Base-by-base conservation (phyloP, 176 grass and related monocot genomes). In the Coix lacrymajobi region DNA sequence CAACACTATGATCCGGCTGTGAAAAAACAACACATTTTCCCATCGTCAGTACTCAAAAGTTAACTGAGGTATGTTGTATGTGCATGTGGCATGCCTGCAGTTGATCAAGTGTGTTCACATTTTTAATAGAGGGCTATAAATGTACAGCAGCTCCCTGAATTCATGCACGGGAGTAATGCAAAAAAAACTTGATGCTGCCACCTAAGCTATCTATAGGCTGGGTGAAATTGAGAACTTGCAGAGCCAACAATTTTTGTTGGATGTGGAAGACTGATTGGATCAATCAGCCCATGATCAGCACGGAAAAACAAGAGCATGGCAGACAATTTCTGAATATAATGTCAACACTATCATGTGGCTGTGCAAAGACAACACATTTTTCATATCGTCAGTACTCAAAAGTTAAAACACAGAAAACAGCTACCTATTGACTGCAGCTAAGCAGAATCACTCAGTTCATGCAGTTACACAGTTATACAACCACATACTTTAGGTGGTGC, bases 171-270 rank as follows among this genome's bases (percentile, higher is more conserved):
- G n/a, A 17, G 36, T 71, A 88, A 77, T 71, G 65, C 62, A 85
- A 58, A 77, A 85, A 91, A 80, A 89, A 77, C 81, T 91, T 89
- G 88, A 93, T 85, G 30, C 83, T 87, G 84, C 86, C 80, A 84
- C 32, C 61, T 24, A 63, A 83, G 71, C 69, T 90, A 64, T 48
- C 58, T 90, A 69, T 91, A 74, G 84, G 91, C 91, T 86, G 82
- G 82, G 79, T 92, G 85, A 92, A 97, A 94, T 90, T 83, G 91
- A 86, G 69, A 62, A 63, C 70, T 81, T 85, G 84, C 84, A 85
- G 49, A 22, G 12, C 70, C 34, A 76, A 67, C 38, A 45, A 25
- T 66, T 66, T n/a, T 60, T 82, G 77, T 82, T 74, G 39, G 64
- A 39, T 74, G 38, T 83, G 81, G 79, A 97, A 87, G 89, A 85